Conservation (phyloP, 2,329 filamentous ascomycete genomes). For the Nannizziopsis barbatae region DNA sequence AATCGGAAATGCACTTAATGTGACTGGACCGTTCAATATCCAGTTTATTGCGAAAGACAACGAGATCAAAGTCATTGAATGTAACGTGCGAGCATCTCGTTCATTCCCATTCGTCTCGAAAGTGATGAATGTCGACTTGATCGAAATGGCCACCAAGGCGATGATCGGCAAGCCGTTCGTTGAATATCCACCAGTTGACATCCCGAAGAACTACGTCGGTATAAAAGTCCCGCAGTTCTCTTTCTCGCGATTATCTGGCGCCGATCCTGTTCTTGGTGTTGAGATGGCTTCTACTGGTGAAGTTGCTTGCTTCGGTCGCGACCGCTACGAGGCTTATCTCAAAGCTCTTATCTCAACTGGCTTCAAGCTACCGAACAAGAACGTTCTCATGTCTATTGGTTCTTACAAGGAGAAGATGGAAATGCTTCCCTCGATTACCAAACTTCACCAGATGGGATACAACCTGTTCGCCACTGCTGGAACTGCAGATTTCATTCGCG, state of each 20-base stretch:
- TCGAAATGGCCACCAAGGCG: slow-evolving; percentile 96
- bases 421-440: slow-evolving; percentile 84
- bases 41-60: slow-evolving; percentile 99
- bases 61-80: slow-evolving; percentile 99
- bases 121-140: slow-evolving; percentile 93
- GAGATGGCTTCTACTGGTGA: slow-evolving; percentile 99
- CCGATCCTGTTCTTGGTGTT: slow-evolving; percentile 90
- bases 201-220: slow-evolving; percentile 75
- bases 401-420: slow-evolving; percentile 97
- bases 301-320: slow-evolving; percentile 87
- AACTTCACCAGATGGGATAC: slow-evolving; percentile 81
- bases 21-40: slow-evolving; percentile 96
- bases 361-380: slow-evolving; percentile 91
- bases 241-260: slow-evolving; percentile 91
- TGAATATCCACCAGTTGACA: slow-evolving; percentile 66
- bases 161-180: slow-evolving; percentile 76
- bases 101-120: slow-evolving; percentile 98
- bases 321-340: slow-evolving; percentile 96
- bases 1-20: slow-evolving; percentile 85
- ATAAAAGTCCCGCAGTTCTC: slow-evolving; percentile 99
- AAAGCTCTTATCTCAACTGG: slow-evolving; percentile 93
- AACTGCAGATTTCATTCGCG: slow-evolving; percentile 91
- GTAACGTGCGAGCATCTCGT: slow-evolving; percentile 89
- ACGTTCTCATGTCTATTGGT: slow-evolving; percentile 88
- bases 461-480: slow-evolving; percentile 93